A percentile compares a stretch with the other conserved stretches of the same genome.
These are phyloP conservation scores for Rhynchospora pubera DNA, from an alignment of 176 grass and related monocot genomes.

Conservation along the genomic window DNA sequence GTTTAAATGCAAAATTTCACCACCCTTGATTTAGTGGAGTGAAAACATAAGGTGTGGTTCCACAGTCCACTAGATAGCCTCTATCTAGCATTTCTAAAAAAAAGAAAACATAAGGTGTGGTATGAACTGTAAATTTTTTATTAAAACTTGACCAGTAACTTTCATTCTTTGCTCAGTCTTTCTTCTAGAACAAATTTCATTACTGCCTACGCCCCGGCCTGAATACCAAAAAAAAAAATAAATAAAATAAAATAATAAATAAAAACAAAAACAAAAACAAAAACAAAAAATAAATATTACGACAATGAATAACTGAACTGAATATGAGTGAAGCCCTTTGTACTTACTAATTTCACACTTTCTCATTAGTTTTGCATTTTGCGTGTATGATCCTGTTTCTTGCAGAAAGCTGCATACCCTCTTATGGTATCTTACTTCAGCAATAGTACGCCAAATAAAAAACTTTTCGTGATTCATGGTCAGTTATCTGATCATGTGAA, in stretches of 20 bases:
- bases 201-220: not conserved
- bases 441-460: no score
- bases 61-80: no score
- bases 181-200: not conserved
- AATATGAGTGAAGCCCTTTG: not conserved
- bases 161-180: not conserved
- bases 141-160: not conserved
- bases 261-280: no score
- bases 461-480: not conserved
- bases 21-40: not conserved
- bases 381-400: no score
- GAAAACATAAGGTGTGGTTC: no score
- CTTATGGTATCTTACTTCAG: no score
- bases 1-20: not conserved
- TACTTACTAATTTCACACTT: not conserved
- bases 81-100: no score
- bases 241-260: no score
- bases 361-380: not conserved
- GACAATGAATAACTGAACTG: not conserved
- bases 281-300: no score
- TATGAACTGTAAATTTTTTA: not conserved
- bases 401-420: no score
- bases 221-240: no score
- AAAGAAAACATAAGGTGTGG: no score
- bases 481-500: not conserved